A percentile compares a stretch with the other conserved stretches of the same genome.
Conservation (phyloP, 1,284 basidiomycete species). For the Pisolithus thermaeus region DNA sequence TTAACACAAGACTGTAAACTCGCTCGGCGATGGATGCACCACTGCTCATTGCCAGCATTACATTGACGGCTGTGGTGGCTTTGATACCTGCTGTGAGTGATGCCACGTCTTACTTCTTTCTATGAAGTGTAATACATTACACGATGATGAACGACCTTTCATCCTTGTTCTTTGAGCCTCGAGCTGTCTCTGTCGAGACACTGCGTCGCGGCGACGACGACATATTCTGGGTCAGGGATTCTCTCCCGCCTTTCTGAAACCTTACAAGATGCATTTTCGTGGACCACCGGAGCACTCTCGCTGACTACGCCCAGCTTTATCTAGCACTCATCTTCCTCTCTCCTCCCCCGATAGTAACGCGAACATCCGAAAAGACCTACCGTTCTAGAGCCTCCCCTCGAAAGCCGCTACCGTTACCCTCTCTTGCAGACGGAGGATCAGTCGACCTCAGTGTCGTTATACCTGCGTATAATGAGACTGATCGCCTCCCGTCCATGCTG, state of each 20-base stretch:
- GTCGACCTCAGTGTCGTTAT: slow-evolving; percentile 78
- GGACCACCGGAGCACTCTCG: slow-evolving; percentile 8
- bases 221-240: slow-evolving; percentile 41
- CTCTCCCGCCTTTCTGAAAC: slow-evolving; percentile 31
- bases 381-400: slow-evolving; percentile 46
- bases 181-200: slow-evolving; percentile 41
- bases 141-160: slow-evolving; percentile 64
- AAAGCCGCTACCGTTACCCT: slow-evolving; percentile 46
- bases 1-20: not conserved
- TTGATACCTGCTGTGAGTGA: slow-evolving; percentile 26
- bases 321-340: slow-evolving; percentile 60
- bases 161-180: slow-evolving; percentile 87
- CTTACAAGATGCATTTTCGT: slow-evolving; percentile 3
- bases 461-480: slow-evolving; percentile 87
- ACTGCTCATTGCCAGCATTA: slow-evolving; percentile 13
- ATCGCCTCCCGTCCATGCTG: slow-evolving; percentile 80
- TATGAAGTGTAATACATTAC: no score
- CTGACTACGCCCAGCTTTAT: slow-evolving; percentile 46
- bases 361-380: slow-evolving; percentile 61
- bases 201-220: slow-evolving; percentile 66
- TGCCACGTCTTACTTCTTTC: not conserved
- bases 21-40: slow-evolving; percentile 20
- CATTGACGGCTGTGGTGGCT: slow-evolving; percentile 14
- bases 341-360: slow-evolving; percentile 58
- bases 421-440: slow-evolving; percentile 45